phyloP scores from a whole-genome alignment of 2,329 filamentous ascomycete species.

The Fusarium mexicanum region DNA sequence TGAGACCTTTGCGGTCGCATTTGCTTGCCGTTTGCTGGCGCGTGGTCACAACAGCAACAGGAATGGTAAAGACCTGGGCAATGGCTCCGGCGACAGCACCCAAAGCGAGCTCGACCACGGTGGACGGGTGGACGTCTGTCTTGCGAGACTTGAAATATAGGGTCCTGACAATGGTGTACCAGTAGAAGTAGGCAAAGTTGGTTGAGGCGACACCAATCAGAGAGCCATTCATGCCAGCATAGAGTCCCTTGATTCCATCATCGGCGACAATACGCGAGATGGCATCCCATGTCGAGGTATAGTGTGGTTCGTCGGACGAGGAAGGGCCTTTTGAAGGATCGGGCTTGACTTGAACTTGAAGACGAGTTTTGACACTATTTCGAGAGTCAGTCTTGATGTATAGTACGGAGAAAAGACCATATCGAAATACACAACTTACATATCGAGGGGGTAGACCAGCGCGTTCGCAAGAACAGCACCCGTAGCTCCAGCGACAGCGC shows the following conservation, averaged over 20 bases:
- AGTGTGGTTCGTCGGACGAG: slow-evolving; percentile 68
- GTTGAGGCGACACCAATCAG: slow-evolving; percentile 94
- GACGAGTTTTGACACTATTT: slow-evolving; percentile 87
- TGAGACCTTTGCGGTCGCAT: slow-evolving; percentile 82
- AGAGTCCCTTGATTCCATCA: slow-evolving; percentile 85
- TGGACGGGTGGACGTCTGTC: slow-evolving; percentile 69
- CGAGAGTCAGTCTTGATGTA: background rate
- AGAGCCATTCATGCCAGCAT: slow-evolving; percentile 86
- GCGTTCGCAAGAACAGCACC: slow-evolving; percentile 96
- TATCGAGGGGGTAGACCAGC: slow-evolving; percentile 94
- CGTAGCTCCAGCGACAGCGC: slow-evolving; percentile 89
- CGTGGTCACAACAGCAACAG: slow-evolving; percentile 93
- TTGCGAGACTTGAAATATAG: slow-evolving; percentile 76
- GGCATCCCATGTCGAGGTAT: slow-evolving; percentile 88
- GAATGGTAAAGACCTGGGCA: slow-evolving; percentile 95
- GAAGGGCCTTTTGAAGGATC: slow-evolving; percentile 65
- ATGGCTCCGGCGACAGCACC: slow-evolving; percentile 90
- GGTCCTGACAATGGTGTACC: slow-evolving; percentile 89
- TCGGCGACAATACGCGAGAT: slow-evolving; percentile 82
- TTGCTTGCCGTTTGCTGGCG: slow-evolving; percentile 93
- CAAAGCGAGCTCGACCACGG: slow-evolving; percentile 81
- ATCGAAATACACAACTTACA: slow-evolving; percentile 67
- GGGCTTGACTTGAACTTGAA: slow-evolving; percentile 85
- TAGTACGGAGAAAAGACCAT: background rate
- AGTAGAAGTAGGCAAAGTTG: slow-evolving; percentile 99